A percentile compares a stretch with the other conserved stretches of the same genome.
These are phyloP conservation scores for Metschnikowia amazonensis DNA, from an alignment of 805 yeast genomes.

Conservation along the genomic window DNA sequence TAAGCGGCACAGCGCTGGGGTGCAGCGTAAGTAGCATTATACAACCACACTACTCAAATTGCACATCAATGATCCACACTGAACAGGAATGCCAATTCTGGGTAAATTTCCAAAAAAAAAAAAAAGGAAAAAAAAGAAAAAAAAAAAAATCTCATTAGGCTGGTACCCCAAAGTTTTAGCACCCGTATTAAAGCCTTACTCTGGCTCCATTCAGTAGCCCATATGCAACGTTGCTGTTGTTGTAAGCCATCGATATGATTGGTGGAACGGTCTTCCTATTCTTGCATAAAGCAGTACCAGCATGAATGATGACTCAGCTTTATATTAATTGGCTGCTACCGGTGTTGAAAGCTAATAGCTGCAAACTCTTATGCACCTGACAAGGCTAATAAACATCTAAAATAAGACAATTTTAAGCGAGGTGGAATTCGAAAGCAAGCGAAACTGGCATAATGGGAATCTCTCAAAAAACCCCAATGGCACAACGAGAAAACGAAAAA, in stretches of 20 bases:
- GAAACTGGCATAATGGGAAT: not conserved
- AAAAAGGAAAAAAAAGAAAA: too few species aligned
- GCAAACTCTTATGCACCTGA: not conserved
- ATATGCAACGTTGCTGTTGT: not conserved
- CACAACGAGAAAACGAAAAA: not conserved
- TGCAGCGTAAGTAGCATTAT: not conserved
- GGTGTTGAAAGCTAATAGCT: not conserved
- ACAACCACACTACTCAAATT: not conserved
- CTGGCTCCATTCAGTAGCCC: not conserved
- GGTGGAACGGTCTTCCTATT: too few species aligned
- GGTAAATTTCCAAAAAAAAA: not conserved
- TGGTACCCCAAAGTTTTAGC: not conserved
- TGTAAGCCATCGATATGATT: too few species aligned
- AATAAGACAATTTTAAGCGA: not conserved
- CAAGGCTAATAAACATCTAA: not conserved
- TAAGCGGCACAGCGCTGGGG: not conserved
- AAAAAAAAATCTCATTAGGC: not conserved
- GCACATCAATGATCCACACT: too few species aligned
- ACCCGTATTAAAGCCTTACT: not conserved
- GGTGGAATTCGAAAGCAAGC: not conserved
- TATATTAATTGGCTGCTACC: not conserved
- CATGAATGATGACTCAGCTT: not conserved
- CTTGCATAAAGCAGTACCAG: not conserved
- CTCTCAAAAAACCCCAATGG: not conserved
- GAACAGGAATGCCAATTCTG: too few species aligned